phyloP scores from a whole-genome alignment of 331 rosid genomes.

The Rosa hybrid region DNA sequence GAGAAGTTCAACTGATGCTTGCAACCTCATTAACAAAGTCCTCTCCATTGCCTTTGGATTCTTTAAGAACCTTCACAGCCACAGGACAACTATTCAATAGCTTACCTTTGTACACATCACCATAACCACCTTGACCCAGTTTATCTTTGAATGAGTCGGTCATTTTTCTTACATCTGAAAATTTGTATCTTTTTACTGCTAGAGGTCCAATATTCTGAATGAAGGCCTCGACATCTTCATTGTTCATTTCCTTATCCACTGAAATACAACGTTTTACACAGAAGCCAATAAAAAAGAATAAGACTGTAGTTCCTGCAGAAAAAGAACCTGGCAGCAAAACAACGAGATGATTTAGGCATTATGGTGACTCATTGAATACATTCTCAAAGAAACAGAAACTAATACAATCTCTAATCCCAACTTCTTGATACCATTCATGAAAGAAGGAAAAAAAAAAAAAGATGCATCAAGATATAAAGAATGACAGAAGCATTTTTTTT shows the following conservation, averaged over 20 bases:
- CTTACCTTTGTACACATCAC: constrained; percentile 41
- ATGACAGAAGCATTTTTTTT: neutral
- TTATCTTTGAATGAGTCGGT: constrained; percentile 39
- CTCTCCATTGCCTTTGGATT: constrained; percentile 38
- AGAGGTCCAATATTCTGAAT: constrained; percentile 24
- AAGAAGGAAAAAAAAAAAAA: too few species aligned
- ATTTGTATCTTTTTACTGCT: constrained; percentile 32
- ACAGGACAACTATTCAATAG: constrained; percentile 18
- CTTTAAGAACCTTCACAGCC: constrained; percentile 42
- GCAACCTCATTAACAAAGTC: constrained; percentile 48
- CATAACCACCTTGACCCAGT: constrained; percentile 52
- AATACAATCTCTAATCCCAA: constrained; percentile 6
- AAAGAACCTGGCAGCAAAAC: too few species aligned
- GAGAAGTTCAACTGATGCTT: constrained; percentile 53
- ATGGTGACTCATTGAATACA: too few species aligned
- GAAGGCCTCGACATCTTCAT: constrained; percentile 20
- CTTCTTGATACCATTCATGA: too few species aligned
- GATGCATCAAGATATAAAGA: neutral
- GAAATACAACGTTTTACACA: neutral
- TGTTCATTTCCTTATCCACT: neutral
- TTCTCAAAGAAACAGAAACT: too few species aligned
- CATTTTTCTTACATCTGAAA: constrained; percentile 35
- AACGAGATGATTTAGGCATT: too few species aligned
- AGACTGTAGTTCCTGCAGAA: too few species aligned
- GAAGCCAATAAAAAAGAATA: neutral